A percentile compares a stretch with the other conserved stretches of the same genome.
Evolutionary conservation across 1,284 basidiomycete genomes (phyloP).

Genomic region (Apiotrichum sp.): DNA sequence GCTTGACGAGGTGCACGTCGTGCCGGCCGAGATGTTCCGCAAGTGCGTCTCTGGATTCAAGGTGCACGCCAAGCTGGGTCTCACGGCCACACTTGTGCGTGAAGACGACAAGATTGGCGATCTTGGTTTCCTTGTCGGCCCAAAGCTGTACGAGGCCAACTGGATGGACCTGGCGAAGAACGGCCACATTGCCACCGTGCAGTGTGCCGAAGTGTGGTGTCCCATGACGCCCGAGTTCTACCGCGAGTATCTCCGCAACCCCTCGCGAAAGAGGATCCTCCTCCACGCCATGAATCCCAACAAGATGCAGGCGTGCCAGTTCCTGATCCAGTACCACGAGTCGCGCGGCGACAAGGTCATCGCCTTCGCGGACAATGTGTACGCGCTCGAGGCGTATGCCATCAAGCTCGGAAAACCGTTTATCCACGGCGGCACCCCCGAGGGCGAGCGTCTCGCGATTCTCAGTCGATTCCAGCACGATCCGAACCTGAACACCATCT

Average conservation of each 20-base stretch:
- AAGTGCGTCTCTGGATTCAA: slow-evolving; percentile 94
- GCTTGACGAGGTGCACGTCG: slow-evolving; percentile 94
- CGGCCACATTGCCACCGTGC: slow-evolving; percentile 98
- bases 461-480: slow-evolving; percentile 94
- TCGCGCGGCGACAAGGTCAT: slow-evolving; percentile 98
- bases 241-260: slow-evolving; percentile 79
- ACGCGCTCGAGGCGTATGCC: slow-evolving; percentile 92
- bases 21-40: slow-evolving; percentile 94
- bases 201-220: slow-evolving; percentile 99
- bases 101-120: slow-evolving; percentile 99
- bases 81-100: slow-evolving; percentile 83
- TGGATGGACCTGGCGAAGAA: slow-evolving; percentile 99
- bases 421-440: slow-evolving; percentile 94
- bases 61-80: slow-evolving; percentile 89
- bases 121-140: slow-evolving; percentile 97
- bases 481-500: slow-evolving; percentile 95
- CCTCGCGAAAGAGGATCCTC: slow-evolving; percentile 83
- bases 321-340: slow-evolving; percentile 97
- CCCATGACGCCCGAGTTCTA: slow-evolving; percentile 99
- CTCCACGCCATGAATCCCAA: slow-evolving; percentile 99
- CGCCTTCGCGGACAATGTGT: slow-evolving; percentile 98
- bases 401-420: slow-evolving; percentile 89
- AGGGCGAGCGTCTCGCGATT: slow-evolving; percentile 92
- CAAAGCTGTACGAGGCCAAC: slow-evolving; percentile 98
- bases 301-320: slow-evolving; percentile 99